A percentile compares a stretch with the other conserved stretches of the same genome.
These are phyloP conservation scores for Vinca minor DNA, from an alignment of 257 asterid species.

Conservation along the genomic window DNA sequence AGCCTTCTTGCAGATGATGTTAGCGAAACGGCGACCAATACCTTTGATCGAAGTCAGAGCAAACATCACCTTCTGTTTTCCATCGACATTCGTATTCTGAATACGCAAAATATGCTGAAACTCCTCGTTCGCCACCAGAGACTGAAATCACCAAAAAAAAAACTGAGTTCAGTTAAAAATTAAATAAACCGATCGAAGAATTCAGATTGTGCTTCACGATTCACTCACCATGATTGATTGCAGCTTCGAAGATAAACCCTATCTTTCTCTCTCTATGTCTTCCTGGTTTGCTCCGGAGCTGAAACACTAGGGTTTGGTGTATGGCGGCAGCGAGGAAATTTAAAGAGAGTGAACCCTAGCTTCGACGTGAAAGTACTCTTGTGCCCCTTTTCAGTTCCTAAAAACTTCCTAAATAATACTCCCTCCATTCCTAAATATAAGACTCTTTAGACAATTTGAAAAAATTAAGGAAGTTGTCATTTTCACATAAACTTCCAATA, in stretches of 20 bases:
- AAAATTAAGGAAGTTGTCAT: no score
- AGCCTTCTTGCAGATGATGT: constrained; percentile 84
- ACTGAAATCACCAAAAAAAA: constrained; percentile 20
- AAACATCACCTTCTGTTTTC: constrained; percentile 92
- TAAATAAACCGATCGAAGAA: not conserved
- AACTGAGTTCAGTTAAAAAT: not conserved
- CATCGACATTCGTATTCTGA: constrained; percentile 87
- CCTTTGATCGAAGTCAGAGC: constrained; percentile 95
- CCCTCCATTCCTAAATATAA: no score
- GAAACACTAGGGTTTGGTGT: not conserved
- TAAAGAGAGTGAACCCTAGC: constrained; percentile 10
- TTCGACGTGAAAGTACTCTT: not conserved
- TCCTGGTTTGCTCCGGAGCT: not conserved
- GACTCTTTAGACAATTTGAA: no score
- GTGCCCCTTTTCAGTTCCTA: not conserved
- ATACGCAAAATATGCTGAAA: constrained; percentile 97
- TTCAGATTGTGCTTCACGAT: not conserved
- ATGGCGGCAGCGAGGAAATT: not conserved
- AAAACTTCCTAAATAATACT: not conserved
- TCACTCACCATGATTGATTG: constrained; percentile 19
- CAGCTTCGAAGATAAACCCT: not conserved
- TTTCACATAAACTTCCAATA: no score
- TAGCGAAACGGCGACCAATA: constrained; percentile 93
- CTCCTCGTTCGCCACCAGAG: constrained; percentile 77
- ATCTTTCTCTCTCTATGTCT: not conserved